phyloP scores from a whole-genome alignment of 192 early-diverging fungal species.

The Gorgonomyces haynaldii region DNA sequence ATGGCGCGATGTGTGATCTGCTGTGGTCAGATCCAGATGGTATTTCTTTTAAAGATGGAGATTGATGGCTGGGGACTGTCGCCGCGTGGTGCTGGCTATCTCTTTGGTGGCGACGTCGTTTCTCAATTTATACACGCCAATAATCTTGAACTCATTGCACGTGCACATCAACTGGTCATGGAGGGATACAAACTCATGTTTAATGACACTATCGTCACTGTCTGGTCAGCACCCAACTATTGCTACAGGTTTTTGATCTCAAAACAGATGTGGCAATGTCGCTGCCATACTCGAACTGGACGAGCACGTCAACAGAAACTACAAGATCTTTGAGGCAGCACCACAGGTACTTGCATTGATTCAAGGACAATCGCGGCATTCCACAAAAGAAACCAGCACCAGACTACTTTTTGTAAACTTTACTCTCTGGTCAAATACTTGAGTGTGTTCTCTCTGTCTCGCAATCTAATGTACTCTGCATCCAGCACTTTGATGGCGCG shows the following conservation, averaged over 20 bases:
- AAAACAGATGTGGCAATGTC: conserved; percentile 81
- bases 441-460: too few relatives aligned
- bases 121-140: conserved; percentile 45
- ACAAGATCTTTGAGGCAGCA: conserved; percentile 89
- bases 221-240: conserved; percentile 99
- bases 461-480: background rate
- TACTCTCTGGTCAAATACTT: too few relatives aligned
- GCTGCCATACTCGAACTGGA: conserved; percentile 94
- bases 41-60: conserved; percentile 22
- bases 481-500: too few relatives aligned
- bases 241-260: conserved; percentile 62
- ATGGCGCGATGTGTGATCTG: conserved; percentile 95
- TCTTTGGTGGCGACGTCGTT: conserved; percentile 92
- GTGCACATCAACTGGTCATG: conserved; percentile 95
- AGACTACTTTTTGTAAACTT: conserved; percentile 86
- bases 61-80: conserved; percentile 85
- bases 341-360: conserved; percentile 46
- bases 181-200: conserved; percentile 97
- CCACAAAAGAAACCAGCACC: conserved; percentile 78
- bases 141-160: conserved; percentile 46
- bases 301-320: conserved; percentile 74
- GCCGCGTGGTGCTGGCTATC: conserved; percentile 90
- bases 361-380: conserved; percentile 62
- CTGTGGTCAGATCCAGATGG: conserved; percentile 96
- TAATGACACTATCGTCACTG: conserved; percentile 88